phyloP scores from a whole-genome alignment of 2,329 filamentous ascomycete genomes.

The Botrytis fragariae region DNA sequence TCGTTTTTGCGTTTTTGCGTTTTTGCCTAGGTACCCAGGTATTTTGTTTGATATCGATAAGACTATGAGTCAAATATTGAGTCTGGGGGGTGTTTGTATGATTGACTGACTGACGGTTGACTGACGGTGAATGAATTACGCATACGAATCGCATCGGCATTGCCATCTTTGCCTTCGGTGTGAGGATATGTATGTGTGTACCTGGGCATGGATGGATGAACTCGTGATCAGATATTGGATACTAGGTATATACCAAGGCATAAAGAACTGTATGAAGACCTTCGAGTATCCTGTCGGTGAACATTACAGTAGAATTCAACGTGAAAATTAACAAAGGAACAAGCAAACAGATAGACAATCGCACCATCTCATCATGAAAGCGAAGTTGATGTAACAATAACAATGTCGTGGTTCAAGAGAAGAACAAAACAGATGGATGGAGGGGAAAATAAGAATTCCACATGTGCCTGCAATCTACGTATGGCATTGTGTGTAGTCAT shows the following conservation, averaged over 20 bases:
- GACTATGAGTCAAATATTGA: slow-evolving; percentile 5
- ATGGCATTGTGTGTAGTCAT: no score
- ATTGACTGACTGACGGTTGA: not conserved
- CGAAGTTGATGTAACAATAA: not conserved
- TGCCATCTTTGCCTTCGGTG: not conserved
- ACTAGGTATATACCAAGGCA: not conserved
- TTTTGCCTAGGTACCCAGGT: not conserved
- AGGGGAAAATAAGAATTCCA: no score
- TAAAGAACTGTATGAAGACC: not conserved
- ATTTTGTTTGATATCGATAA: not conserved
- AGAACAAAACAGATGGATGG: not conserved
- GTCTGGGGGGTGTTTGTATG: not conserved
- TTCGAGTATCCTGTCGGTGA: not conserved
- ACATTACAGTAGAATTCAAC: not conserved
- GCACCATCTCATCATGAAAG: not conserved
- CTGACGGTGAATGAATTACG: not conserved
- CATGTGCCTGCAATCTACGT: no score
- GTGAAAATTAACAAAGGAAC: not conserved
- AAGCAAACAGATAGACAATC: not conserved
- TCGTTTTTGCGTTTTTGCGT: no score
- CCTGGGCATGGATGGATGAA: not conserved
- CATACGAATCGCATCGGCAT: not conserved
- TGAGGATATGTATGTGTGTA: not conserved
- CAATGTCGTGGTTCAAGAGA: not conserved
- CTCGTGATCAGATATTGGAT: not conserved